These are phyloP conservation scores for Alternaria panax DNA, from an alignment of 2,329 filamentous ascomycete species.

Conservation along the genomic window DNA sequence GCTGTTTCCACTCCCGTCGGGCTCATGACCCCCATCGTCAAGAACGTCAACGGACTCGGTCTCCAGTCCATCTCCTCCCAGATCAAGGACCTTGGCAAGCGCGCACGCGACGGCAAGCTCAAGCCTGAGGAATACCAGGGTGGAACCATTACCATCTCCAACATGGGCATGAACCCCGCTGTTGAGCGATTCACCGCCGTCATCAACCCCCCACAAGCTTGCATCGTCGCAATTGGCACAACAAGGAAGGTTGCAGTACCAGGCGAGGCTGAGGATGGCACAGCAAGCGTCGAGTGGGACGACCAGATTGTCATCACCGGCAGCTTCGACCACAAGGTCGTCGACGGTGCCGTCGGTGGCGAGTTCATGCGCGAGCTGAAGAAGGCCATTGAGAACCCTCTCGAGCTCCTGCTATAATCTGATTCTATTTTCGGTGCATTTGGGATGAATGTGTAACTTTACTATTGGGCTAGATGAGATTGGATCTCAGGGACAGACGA, in stretches of 20 bases:
- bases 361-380: slow-evolving; percentile 98
- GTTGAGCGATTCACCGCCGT: slow-evolving; percentile 97
- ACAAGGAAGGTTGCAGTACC: slow-evolving; percentile 94
- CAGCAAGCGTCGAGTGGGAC: slow-evolving; percentile 80
- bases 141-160: slow-evolving; percentile 98
- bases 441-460: slow-evolving; percentile 32
- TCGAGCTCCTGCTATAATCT: slow-evolving; percentile 85
- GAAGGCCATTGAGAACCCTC: slow-evolving; percentile 96
- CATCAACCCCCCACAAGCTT: slow-evolving; percentile 98
- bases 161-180: slow-evolving; percentile 99
- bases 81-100: slow-evolving; percentile 97
- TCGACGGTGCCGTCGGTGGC: slow-evolving; percentile 93
- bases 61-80: slow-evolving; percentile 85
- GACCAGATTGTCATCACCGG: slow-evolving; percentile 95
- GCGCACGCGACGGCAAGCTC: slow-evolving; percentile 94
- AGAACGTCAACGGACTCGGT: slow-evolving; percentile 83
- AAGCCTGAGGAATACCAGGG: slow-evolving; percentile 99
- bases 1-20: slow-evolving; percentile 92
- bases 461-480: slow-evolving; percentile 24
- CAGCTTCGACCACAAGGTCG: slow-evolving; percentile 98
- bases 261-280: slow-evolving; percentile 81
- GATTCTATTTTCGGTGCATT: slow-evolving; percentile 20
- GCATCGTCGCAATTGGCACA: slow-evolving; percentile 92
- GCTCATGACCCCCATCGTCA: slow-evolving; percentile 97
- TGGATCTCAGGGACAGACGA: slow-evolving; percentile 21